Evolutionary conservation across 2,329 filamentous ascomycete genomes (phyloP), one percentile per base, ranked within the genome.

Genomic region (Neurospora sp.): DNA sequence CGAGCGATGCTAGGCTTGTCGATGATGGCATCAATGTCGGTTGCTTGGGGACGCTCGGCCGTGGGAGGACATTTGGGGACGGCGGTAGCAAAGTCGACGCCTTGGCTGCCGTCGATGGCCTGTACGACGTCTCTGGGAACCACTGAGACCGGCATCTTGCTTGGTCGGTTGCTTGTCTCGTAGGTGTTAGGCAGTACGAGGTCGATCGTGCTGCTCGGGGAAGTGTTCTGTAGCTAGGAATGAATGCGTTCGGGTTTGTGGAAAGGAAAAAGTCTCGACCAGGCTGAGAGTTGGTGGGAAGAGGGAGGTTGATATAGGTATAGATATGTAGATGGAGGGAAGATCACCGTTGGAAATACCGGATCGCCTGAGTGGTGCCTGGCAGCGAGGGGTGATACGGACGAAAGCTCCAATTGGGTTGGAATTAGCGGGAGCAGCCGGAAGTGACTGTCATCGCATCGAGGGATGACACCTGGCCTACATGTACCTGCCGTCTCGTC

Each of bases 1-100:
- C 74, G 70, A 4, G 73, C 72, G 6, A 75, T 69, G 36, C 66
- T 41, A 1, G 74, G 74, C 62, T 69, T 72, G 10, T 40, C 8
- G 38, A 75, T 67, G 37, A 67, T 67, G 2, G 38, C 41, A 4
- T 71, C 74, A 8, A 69, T 66, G 36, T 68, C 37, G 23, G 68
- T 6, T 19, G 73, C 73, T 46, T 73, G 73, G 4, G n/a, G 57
- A 39, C 73, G 72, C n/a, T 71, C n/a, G 12, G 28, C 17, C 11
- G 73, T 73, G 1, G 23, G 33, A 4, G 72, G 68, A 46, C 57
- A 70, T 3, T 66, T n/a, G 6, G 69, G 10, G 5, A 65, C 70
- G 4, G 69, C 69, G 6, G 67, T 39, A 52, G 69, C 71, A 10
- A 74, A 74, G 52, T 70, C 46, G 68, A 52, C 41, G 52, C 52